These are phyloP conservation scores for Phytophthora quininea DNA, from an alignment of 352 stramenopile genomes.

Conservation along the genomic window DNA sequence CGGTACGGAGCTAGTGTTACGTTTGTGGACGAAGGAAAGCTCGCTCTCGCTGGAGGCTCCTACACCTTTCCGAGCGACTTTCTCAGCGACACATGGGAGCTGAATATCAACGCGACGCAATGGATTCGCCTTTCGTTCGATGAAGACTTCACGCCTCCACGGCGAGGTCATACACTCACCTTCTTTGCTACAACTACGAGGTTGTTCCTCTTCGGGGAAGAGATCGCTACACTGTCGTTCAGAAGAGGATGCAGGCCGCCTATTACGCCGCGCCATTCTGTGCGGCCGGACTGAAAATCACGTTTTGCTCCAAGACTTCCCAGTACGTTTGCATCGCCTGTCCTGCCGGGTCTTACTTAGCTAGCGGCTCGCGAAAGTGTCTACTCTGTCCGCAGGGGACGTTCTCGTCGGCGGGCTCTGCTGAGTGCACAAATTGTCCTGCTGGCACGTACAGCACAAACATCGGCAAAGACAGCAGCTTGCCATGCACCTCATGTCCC, in stretches of 20 bases:
- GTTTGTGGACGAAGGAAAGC: slow-evolving; percentile 66
- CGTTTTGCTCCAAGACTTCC: slow-evolving; percentile 48
- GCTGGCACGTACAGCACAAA: slow-evolving; percentile 55
- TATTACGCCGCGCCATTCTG: slow-evolving; percentile 65
- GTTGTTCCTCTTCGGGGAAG: slow-evolving; percentile 65
- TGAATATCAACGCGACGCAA: slow-evolving; percentile 71
- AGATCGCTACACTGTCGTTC: slow-evolving; percentile 66
- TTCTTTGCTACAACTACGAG: slow-evolving; percentile 37
- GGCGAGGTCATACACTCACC: slow-evolving; percentile 60
- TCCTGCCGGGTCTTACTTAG: slow-evolving; percentile 56
- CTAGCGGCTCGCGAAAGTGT: slow-evolving; percentile 62
- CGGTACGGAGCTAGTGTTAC: slow-evolving; percentile 61
- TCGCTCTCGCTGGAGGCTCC: slow-evolving; percentile 66
- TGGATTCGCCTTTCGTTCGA: slow-evolving; percentile 65
- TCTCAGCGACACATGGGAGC: slow-evolving; percentile 71
- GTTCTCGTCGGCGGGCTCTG: slow-evolving; percentile 47
- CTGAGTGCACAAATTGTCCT: slow-evolving; percentile 53
- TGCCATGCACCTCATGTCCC: slow-evolving; percentile 53
- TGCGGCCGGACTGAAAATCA: slow-evolving; percentile 51
- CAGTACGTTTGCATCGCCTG: slow-evolving; percentile 75
- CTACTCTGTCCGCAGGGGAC: slow-evolving; percentile 47
- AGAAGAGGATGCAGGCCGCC: slow-evolving; percentile 54
- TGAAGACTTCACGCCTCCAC: slow-evolving; percentile 51
- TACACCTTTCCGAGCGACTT: slow-evolving; percentile 83
- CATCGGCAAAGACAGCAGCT: slow-evolving; percentile 38